Base-by-base conservation (phyloP, 805 yeast genomes). In the Metschnikowia continentalis region DNA sequence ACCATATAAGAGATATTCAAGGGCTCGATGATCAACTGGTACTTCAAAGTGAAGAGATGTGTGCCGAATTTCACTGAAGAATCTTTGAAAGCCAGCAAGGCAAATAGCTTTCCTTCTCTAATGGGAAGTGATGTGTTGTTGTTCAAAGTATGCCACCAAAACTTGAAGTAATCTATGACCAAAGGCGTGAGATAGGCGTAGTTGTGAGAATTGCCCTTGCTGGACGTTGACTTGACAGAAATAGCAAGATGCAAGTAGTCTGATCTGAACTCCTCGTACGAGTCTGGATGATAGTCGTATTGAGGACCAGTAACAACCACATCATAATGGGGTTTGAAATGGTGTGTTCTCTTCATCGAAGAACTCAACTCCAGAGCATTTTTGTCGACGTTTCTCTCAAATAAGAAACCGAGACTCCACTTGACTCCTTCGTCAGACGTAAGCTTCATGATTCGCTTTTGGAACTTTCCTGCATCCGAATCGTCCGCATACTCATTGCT, bases 261-360 rank as follows among this genome's bases (percentile, higher is more conserved):
- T 55, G 96, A 86, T 62, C 98, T 72, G 72, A 83, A 94, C 0
- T 86, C 90, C 11, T 67, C 69, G 64, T 85, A 92, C 0, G 97
- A 88, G 68, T 92, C 98, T 1, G 76, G 73, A 69, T 90, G 90
- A 2, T 61, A 60, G 32, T 82, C 81, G 41, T 67, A 73, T 17
- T 63, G 62, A 0, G 91, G 92, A 58, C 80, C 79, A 3, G 79
- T 75, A n/a, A 86, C 76, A 17, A 70, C 66, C 7, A 87, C 78
- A 38, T 81, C 83, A 59, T 83, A 83, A 60, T 87, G 95, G 0
- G 87, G 85, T 38, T 72, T 70, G 56, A 79, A 81, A 1, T 76
- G 66, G 13, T 68, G 56, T 0, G 75, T 71, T 40, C 92, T 73
- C 47, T 72, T 73, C 47, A 72, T 67, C 17, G 68, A 48, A 41